Evolutionary conservation across 2,329 filamentous ascomycete species (phyloP).

Genomic region (Talaromyces sp.): DNA sequence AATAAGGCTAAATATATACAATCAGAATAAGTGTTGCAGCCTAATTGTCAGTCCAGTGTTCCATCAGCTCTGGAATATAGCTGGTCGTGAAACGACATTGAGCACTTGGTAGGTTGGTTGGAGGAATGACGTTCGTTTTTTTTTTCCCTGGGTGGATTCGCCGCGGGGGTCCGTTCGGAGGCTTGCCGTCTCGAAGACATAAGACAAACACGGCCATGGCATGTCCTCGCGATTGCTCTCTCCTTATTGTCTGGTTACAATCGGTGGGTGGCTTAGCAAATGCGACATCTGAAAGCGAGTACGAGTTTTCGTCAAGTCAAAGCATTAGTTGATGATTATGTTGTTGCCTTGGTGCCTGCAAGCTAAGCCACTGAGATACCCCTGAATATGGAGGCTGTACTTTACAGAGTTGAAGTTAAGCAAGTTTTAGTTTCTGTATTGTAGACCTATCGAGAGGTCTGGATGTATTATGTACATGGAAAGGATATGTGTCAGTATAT

Average conservation of each 20-base stretch:
- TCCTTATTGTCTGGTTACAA: background rate
- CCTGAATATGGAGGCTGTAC: background rate
- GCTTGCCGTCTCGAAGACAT: background rate
- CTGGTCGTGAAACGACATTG: background rate
- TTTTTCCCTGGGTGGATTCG: background rate
- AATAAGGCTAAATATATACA: background rate
- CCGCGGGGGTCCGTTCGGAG: background rate
- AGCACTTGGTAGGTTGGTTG: background rate
- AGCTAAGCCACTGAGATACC: slow-evolving; percentile 6
- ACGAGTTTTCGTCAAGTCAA: background rate
- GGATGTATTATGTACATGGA: slow-evolving; percentile 1
- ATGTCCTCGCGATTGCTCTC: background rate
- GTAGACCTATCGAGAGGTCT: too few species aligned
- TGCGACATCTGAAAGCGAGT: background rate
- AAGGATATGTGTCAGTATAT: background rate
- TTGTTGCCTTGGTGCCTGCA: slow-evolving; percentile 11
- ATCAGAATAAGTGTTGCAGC: slow-evolving; percentile 1
- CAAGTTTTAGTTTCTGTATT: background rate
- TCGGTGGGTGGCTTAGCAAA: background rate
- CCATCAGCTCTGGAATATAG: slow-evolving; percentile 1
- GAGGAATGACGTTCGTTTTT: background rate
- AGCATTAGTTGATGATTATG: background rate
- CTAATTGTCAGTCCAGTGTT: background rate
- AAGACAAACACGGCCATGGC: background rate
- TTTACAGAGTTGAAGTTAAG: background rate